A percentile compares a stretch with the other conserved stretches of the same genome.
Conservation (phyloP, 192 early-diverging fungal genomes). For the Backusella tuberculispora region DNA sequence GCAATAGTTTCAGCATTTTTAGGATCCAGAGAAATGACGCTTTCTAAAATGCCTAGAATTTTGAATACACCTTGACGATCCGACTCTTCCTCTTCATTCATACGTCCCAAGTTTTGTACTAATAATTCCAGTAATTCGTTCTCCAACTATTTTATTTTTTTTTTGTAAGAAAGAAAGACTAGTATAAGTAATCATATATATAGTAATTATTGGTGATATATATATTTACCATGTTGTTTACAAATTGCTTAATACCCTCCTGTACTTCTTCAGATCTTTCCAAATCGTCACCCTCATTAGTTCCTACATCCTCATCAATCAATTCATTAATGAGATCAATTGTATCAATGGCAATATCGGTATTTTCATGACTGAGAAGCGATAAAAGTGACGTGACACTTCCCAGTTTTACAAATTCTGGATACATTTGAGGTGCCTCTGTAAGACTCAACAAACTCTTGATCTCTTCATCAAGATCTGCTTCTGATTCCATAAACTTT, state of each 20-base stretch:
- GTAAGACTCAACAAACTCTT: constrained; percentile 76
- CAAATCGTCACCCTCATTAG: constrained; percentile 56
- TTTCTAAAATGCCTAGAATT: constrained; percentile 85
- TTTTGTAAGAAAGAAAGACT: not conserved
- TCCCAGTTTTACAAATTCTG: constrained; percentile 70
- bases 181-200: not conserved
- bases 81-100: constrained; percentile 76
- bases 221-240: constrained; percentile 62
- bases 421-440: constrained; percentile 81
- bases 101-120: constrained; percentile 76
- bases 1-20: constrained; percentile 67
- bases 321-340: constrained; percentile 90
- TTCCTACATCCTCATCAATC: constrained; percentile 86
- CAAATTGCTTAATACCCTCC: constrained; percentile 66
- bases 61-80: constrained; percentile 89
- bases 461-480: constrained; percentile 91
- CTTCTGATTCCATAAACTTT: constrained; percentile 94
- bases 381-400: constrained; percentile 67
- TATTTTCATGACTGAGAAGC: constrained; percentile 91
- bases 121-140: constrained; percentile 75
- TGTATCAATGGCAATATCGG: constrained; percentile 86
- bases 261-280: constrained; percentile 57
- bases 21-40: constrained; percentile 78
- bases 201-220: not conserved
- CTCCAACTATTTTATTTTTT: constrained; percentile 37